Percentiles rank a stretch among this genome's conserved stretches.
Conservation (phyloP, 441 rosid genomes). For the Populus hybrid region DNA sequence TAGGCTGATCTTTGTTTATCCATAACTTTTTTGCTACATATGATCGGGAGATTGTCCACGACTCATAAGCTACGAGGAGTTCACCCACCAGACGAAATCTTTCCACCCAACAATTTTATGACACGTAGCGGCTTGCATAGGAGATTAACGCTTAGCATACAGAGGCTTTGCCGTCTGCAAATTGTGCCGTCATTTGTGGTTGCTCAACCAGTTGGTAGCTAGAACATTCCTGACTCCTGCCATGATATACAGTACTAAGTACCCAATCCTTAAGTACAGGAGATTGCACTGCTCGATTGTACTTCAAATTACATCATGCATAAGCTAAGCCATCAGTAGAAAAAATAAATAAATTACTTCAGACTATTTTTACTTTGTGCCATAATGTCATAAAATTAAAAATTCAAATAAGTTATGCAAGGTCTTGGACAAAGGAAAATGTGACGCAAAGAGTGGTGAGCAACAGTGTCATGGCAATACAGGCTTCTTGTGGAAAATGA, state of each 20-base stretch:
- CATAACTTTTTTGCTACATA: not conserved
- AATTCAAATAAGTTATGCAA: not conserved
- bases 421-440: not conserved
- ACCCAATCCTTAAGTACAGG: not conserved
- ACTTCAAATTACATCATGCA: not conserved
- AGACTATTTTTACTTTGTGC: not conserved
- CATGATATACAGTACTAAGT: not conserved
- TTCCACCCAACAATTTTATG: not conserved
- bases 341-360: not conserved
- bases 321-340: not conserved
- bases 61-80: not conserved
- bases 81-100: constrained; percentile 9
- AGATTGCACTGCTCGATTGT: not conserved
- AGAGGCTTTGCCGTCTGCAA: not conserved
- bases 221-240: not conserved
- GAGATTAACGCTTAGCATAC: not conserved
- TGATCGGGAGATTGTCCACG: not conserved
- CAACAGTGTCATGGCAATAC: accelerated
- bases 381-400: not conserved
- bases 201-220: not conserved
- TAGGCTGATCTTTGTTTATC: not conserved
- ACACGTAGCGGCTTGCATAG: not conserved
- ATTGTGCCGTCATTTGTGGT: not conserved
- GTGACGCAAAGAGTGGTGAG: not conserved
- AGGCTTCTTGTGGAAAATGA: not conserved